phyloP scores from a whole-genome alignment of 345 rosid genomes.

The Kernera saxatilis region DNA sequence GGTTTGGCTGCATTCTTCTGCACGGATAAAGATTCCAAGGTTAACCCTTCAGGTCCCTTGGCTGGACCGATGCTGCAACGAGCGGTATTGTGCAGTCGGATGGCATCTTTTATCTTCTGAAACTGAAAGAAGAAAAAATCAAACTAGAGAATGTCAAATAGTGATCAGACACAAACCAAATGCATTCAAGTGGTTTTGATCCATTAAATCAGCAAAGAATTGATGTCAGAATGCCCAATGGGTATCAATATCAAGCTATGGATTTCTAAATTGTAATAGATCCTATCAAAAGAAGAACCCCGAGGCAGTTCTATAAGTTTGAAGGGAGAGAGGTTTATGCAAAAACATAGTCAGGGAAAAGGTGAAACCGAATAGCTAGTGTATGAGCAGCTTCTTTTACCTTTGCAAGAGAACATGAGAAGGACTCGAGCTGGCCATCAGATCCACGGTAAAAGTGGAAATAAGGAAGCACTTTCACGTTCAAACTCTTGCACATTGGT shows the following conservation, averaged over 20 bases:
- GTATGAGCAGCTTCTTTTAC: constrained; percentile 31
- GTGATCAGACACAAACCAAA: constrained; percentile 2
- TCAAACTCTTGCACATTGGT: constrained; percentile 87
- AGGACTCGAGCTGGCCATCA: constrained; percentile 77
- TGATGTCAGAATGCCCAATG: neutral
- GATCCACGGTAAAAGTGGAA: constrained; percentile 91
- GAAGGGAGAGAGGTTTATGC: neutral
- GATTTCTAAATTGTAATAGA: neutral
- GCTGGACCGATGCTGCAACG: constrained; percentile 57
- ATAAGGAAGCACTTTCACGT: constrained; percentile 81
- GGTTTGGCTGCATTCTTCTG: constrained; percentile 35
- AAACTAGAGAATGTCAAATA: neutral
- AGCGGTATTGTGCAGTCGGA: constrained; percentile 53
- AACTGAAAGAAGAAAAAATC: constrained; percentile 45
- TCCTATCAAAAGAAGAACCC: neutral
- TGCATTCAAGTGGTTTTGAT: neutral
- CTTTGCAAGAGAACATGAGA: constrained; percentile 89
- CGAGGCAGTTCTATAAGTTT: neutral
- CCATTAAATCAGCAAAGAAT: neutral
- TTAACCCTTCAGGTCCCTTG: constrained; percentile 52
- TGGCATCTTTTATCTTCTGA: constrained; percentile 84
- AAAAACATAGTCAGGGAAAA: neutral
- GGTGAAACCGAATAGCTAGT: neutral
- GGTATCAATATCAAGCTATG: neutral
- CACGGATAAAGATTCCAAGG: constrained; percentile 44